phyloP scores from a whole-genome alignment of 192 early-diverging fungal genomes.

The Dispira simplex region DNA sequence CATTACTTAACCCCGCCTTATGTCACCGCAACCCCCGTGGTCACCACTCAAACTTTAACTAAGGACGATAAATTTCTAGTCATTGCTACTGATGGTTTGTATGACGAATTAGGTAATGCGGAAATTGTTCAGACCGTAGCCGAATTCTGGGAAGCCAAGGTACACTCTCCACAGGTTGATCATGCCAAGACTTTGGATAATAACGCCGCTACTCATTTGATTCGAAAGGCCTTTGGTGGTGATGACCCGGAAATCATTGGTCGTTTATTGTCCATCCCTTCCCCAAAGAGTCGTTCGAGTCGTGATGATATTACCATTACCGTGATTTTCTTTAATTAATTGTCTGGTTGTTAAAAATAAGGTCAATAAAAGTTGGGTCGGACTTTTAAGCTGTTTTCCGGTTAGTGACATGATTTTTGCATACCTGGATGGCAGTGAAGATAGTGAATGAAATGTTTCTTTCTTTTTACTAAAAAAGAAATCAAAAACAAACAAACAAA shows the following conservation, averaged over 20 bases:
- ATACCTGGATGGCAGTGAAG: no score
- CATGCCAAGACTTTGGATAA: constrained; percentile 19
- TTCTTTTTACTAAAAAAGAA: no score
- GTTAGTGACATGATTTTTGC: no score
- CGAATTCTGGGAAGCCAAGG: constrained; percentile 25
- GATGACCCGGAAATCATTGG: constrained; percentile 42
- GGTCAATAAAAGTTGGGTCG: no score
- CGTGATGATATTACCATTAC: constrained; percentile 77
- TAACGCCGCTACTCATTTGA: constrained; percentile 56
- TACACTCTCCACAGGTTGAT: not conserved
- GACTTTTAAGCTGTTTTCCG: no score
- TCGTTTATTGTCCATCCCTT: constrained; percentile 42
- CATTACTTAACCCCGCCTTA: constrained; percentile 51
- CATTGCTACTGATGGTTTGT: constrained; percentile 70
- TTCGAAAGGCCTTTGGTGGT: constrained; percentile 46
- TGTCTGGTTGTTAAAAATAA: not conserved
- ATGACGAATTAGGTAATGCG: constrained; percentile 53
- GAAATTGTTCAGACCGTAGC: constrained; percentile 29
- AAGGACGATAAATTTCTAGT: constrained; percentile 54
- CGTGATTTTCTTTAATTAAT: constrained; percentile 28
- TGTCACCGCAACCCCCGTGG: constrained; percentile 58
- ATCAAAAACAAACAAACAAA: no score
- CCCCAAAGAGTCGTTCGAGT: constrained; percentile 43
- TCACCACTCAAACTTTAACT: constrained; percentile 38
- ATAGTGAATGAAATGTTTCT: no score